Percentiles rank a stretch among this genome's conserved stretches.
phyloP scores from a whole-genome alignment of 768 basidiomycete genomes.

The Lyophyllum shimeji region DNA sequence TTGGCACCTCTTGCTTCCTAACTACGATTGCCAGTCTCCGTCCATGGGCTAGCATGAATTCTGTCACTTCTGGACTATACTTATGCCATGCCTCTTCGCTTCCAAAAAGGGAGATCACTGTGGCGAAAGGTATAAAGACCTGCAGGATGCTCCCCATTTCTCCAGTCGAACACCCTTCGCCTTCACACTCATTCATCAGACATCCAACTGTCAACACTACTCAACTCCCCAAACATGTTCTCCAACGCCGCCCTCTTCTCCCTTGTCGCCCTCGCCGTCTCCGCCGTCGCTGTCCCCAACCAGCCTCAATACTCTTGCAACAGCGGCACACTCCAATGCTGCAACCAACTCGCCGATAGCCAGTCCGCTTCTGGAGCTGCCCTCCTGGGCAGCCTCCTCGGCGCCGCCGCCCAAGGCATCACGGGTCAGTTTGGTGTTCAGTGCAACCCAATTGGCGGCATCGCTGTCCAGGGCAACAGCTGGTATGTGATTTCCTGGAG shows the following conservation, averaged over 20 bases:
- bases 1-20: too few species aligned
- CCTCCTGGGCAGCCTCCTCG: neutral
- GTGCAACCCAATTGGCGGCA: neutral
- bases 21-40: too few species aligned
- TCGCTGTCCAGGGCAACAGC: neutral
- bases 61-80: neutral
- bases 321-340: neutral
- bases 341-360: neutral
- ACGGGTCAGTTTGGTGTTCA: neutral
- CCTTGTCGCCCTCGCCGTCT: neutral
- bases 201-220: neutral
- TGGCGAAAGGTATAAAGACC: neutral
- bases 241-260: neutral
- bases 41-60: too few species aligned
- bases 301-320: neutral
- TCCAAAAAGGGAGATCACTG: neutral
- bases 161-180: neutral
- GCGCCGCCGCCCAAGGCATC: neutral
- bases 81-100: neutral
- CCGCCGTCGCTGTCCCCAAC: neutral
- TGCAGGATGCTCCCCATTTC: neutral
- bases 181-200: neutral
- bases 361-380: neutral
- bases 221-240: neutral
- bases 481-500: neutral